phyloP scores from a whole-genome alignment of 75 land plant genomes.

The Sequoia sempervirens region DNA sequence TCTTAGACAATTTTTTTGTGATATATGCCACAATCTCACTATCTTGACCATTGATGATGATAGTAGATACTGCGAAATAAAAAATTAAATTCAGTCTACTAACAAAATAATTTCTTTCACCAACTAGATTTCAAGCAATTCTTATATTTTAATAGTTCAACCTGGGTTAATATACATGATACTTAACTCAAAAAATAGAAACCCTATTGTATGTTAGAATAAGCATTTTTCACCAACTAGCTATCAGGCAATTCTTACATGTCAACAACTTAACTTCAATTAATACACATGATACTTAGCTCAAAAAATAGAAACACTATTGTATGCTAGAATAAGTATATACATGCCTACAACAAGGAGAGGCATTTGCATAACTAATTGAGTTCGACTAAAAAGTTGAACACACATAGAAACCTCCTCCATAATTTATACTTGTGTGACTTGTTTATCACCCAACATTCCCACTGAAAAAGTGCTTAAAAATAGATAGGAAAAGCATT shows the following conservation, averaged over 20 bases:
- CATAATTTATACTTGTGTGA: neutral
- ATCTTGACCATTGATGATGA: constrained; percentile 99
- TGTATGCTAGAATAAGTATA: neutral
- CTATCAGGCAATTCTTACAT: neutral
- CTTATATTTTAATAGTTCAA: too few species aligned
- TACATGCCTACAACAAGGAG: neutral
- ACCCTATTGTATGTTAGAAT: neutral
- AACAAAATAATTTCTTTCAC: neutral
- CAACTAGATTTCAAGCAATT: neutral
- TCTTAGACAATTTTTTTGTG: constrained; percentile 63
- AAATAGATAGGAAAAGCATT: neutral
- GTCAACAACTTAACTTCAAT: neutral
- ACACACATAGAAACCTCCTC: neutral
- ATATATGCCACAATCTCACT: constrained; percentile 87
- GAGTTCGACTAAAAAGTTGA: neutral
- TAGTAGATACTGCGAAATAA: constrained; percentile 50
- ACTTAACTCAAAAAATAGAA: neutral
- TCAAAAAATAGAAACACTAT: neutral
- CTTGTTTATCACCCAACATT: neutral
- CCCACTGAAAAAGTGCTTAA: neutral
- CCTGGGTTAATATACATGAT: neutral
- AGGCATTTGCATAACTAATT: neutral
- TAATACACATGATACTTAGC: neutral
- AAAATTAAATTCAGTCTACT: neutral
- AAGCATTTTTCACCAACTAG: neutral